Conservation (phyloP, 257 asterid genomes). For the Solanum phureja region DNA sequence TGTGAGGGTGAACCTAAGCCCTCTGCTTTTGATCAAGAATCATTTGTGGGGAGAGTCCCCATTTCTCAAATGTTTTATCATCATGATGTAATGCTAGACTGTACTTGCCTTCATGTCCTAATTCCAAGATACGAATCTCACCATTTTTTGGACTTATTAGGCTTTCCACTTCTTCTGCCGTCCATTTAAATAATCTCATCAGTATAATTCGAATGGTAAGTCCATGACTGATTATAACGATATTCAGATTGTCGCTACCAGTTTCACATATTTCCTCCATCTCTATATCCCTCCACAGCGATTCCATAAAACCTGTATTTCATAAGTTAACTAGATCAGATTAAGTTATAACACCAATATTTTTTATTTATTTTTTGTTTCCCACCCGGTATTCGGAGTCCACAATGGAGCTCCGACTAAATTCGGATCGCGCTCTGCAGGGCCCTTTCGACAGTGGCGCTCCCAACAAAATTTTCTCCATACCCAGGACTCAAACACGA, state of each 20-base stretch:
- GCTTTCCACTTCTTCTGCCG: not conserved
- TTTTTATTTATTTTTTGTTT: no score
- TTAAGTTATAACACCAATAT: not conserved
- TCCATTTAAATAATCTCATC: not conserved
- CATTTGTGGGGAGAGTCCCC: not conserved
- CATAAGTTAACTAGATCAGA: not conserved
- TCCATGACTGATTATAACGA: not conserved
- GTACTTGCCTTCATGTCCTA: not conserved
- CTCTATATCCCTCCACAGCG: not conserved
- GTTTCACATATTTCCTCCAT: not conserved
- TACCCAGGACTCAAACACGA: not conserved
- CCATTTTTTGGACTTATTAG: not conserved
- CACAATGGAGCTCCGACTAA: not conserved
- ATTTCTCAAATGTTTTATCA: not conserved
- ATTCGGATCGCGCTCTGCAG: not conserved
- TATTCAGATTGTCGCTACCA: not conserved
- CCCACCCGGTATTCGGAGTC: fast-evolving
- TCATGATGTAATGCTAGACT: not conserved
- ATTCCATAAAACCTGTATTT: not conserved
- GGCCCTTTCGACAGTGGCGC: not conserved
- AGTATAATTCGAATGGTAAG: not conserved
- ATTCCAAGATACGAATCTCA: not conserved
- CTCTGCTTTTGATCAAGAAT: not conserved
- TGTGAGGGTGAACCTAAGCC: not conserved
- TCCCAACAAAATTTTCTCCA: no score